Evolutionary conservation across 345 rosid species (phyloP).

Genomic region (Hibiscus mutabilis): DNA sequence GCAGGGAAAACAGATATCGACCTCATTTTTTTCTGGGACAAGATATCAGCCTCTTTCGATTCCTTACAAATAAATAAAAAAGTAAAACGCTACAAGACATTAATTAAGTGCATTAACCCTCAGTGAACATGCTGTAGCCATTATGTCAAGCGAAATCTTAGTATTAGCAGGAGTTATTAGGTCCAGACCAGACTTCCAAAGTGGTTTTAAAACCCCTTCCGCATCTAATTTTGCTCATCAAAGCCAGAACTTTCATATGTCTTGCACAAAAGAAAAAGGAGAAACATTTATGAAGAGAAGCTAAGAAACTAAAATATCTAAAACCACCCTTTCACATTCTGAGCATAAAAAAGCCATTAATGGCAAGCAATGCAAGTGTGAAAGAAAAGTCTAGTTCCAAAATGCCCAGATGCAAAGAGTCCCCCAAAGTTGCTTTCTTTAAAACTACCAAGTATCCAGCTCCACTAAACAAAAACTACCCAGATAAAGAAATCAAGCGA

Average conservation of each 20-base stretch:
- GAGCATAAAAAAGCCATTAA: background rate
- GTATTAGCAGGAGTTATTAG: background rate
- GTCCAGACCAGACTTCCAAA: background rate
- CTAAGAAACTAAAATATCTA: background rate
- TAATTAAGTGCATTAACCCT: too few species aligned
- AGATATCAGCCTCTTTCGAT: background rate
- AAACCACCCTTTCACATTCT: background rate
- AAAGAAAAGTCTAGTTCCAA: conserved; percentile 9
- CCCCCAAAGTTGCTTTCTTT: background rate
- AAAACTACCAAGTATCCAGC: conserved; percentile 5
- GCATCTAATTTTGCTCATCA: background rate
- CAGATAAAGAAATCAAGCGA: conserved; percentile 19
- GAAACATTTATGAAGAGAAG: background rate
- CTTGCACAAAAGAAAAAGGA: background rate
- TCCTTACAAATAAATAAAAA: background rate
- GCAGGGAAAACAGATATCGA: background rate
- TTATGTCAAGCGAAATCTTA: background rate
- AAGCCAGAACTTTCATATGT: background rate
- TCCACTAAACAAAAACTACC: background rate
- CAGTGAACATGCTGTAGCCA: background rate
- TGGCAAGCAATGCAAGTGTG: background rate
- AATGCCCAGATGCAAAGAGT: conserved; percentile 23
- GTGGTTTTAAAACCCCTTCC: background rate
- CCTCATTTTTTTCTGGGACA: too few species aligned
- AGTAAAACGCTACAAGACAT: too few species aligned